phyloP scores from a whole-genome alignment of 139 green algal genomes.

The Spirogloea muscicola region DNA sequence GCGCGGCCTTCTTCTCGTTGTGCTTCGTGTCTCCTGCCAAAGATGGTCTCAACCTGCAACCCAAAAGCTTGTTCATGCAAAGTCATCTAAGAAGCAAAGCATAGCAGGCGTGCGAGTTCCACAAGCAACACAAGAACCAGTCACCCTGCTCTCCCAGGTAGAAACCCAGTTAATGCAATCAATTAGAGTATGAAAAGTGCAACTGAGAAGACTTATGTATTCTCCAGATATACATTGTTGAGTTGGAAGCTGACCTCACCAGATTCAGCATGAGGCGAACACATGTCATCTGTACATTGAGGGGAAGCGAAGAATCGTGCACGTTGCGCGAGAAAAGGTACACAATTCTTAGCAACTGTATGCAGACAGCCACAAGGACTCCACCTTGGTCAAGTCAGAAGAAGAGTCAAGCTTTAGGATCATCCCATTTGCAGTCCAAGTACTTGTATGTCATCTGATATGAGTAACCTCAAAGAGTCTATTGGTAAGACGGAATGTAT shows the following conservation, averaged over 20 bases:
- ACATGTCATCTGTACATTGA: conserved; percentile 65
- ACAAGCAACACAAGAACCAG: no score
- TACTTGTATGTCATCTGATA: no score
- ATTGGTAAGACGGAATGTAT: background rate
- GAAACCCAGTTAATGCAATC: no score
- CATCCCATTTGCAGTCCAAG: background rate
- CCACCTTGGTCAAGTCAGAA: background rate
- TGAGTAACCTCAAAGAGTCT: background rate
- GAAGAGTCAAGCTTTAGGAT: background rate
- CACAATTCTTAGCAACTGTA: conserved; percentile 38
- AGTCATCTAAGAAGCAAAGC: no score
- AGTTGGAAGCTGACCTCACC: conserved; percentile 36
- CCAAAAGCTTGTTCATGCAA: no score
- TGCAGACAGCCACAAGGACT: background rate
- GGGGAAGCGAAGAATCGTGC: conserved; percentile 56
- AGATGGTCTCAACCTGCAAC: conserved; percentile 72
- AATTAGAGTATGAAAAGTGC: no score
- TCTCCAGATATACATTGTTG: no score
- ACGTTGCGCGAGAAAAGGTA: conserved; percentile 64
- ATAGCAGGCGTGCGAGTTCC: no score
- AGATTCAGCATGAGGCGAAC: conserved; percentile 78
- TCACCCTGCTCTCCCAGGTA: no score
- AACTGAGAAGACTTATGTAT: no score
- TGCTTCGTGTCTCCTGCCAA: conserved; percentile 37
- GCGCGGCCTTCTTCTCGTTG: conserved; percentile 26